Evolutionary conservation across 2,329 filamentous ascomycete species (phyloP).

Genomic region (Colletotrichum sp.): DNA sequence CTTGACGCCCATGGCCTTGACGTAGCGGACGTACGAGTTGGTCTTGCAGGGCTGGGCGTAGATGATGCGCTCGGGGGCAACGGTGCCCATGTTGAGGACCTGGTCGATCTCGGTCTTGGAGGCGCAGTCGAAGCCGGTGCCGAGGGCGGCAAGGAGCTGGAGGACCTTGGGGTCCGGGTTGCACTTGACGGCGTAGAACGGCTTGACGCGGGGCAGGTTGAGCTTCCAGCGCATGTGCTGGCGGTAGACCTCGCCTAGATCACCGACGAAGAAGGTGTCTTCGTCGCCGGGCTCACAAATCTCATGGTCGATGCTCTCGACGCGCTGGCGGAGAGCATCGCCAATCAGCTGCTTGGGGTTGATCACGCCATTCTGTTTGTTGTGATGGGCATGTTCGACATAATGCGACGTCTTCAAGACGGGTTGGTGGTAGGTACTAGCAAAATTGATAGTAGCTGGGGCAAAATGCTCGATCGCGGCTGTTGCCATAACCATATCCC

Average conservation of each 20-base stretch:
- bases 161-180: conserved; percentile 93
- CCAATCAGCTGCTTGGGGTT: conserved; percentile 82
- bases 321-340: conserved; percentile 83
- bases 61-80: conserved; percentile 85
- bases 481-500: conserved; percentile 72
- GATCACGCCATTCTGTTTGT: conserved; percentile 41
- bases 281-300: conserved; percentile 90
- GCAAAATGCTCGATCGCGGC: conserved; percentile 60
- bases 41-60: conserved; percentile 99
- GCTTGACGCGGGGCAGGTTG: conserved; percentile 89
- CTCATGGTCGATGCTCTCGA: conserved; percentile 84
- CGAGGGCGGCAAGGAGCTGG: conserved; percentile 83
- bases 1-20: conserved; percentile 82
- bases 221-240: conserved; percentile 98
- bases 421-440: conserved; percentile 45
- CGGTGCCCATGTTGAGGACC: conserved; percentile 81
- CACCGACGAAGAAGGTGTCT: conserved; percentile 97
- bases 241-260: conserved; percentile 97
- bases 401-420: conserved; percentile 49
- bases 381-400: conserved; percentile 41
- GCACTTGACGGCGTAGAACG: conserved; percentile 99
- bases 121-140: conserved; percentile 96
- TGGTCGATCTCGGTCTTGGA: conserved; percentile 98
- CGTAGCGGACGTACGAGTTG: conserved; percentile 94
- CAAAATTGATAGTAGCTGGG: conserved; percentile 52